Percentiles rank a stretch among this genome's conserved stretches.
Evolutionary conservation across 2,329 filamentous ascomycete species (phyloP).

Genomic region (Fusarium poae): DNA sequence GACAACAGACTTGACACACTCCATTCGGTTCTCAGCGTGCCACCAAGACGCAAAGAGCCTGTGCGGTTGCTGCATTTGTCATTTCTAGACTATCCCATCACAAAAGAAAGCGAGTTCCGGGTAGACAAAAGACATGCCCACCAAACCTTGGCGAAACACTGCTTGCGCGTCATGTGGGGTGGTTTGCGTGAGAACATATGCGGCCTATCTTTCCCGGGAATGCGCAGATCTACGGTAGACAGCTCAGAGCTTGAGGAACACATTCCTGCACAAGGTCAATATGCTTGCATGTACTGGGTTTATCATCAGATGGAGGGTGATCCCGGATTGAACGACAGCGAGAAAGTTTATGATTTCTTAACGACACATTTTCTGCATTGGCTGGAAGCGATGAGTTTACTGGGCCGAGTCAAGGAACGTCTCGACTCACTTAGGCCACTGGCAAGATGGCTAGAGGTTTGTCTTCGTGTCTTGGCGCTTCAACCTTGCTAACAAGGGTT

Average conservation of each 20-base stretch:
- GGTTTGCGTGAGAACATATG: constrained; percentile 56
- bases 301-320: background rate
- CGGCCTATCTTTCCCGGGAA: constrained; percentile 32
- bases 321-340: accelerated
- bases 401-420: background rate
- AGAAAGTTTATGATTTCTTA: background rate
- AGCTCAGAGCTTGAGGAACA: too few species aligned
- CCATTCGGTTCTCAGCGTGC: too few species aligned
- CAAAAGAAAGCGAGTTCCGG: too few species aligned
- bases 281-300: background rate
- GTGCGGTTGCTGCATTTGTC: too few species aligned
- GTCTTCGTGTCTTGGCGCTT: accelerated
- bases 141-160: constrained; percentile 49
- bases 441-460: background rate
- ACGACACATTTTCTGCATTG: background rate
- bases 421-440: background rate
- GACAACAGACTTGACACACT: too few species aligned
- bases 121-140: constrained; percentile 47
- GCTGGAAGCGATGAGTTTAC: too few species aligned
- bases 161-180: constrained; percentile 52
- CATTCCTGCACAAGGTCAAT: background rate
- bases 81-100: too few species aligned
- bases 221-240: background rate
- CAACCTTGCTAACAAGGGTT: accelerated
- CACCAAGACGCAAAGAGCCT: too few species aligned